Percentiles rank a stretch among this genome's conserved stretches.
phyloP scores from a whole-genome alignment of 768 basidiomycete species.

The Hemileccinum impolitum region DNA sequence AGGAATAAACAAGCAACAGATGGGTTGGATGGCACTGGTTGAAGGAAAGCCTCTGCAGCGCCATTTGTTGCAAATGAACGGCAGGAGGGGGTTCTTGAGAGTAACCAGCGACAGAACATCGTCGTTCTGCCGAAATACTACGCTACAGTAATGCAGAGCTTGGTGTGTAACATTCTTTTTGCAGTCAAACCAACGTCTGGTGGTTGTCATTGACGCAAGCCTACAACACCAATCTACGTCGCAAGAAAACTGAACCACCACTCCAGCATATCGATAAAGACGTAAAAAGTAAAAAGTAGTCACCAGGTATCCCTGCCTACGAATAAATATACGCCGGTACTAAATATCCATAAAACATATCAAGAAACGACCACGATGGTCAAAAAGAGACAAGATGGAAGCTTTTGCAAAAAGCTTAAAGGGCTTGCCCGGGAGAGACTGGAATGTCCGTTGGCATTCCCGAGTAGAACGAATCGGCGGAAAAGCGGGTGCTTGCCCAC shows the following conservation, averaged over 20 bases:
- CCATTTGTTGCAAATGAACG: conserved; percentile 21
- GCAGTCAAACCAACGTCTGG: not conserved
- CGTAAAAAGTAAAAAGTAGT: not conserved
- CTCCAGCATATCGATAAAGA: conserved; percentile 7
- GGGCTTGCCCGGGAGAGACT: conserved; percentile 12
- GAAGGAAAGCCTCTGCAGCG: conserved; percentile 41
- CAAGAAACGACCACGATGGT: not conserved
- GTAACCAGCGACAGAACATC: conserved; percentile 6
- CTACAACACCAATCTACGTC: conserved; percentile 2
- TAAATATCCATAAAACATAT: conserved; percentile 24
- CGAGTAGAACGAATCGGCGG: conserved; percentile 30
- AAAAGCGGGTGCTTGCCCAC: conserved; percentile 15
- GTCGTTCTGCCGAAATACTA: too few relatives aligned
- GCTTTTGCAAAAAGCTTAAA: conserved; percentile 11
- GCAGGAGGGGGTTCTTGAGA: not conserved
- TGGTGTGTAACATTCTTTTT: too few relatives aligned
- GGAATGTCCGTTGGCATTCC: conserved; percentile 15
- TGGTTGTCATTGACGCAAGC: not conserved
- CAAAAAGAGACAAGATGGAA: not conserved
- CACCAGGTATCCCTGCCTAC: not conserved
- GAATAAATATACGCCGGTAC: not conserved
- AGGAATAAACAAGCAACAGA: conserved; percentile 75
- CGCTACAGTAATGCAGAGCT: too few relatives aligned
- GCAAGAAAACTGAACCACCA: conserved; percentile 1
- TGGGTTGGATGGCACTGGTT: conserved; percentile 50